phyloP scores from a whole-genome alignment of 179 eudicot genomes.

The Beta corolliflora region DNA sequence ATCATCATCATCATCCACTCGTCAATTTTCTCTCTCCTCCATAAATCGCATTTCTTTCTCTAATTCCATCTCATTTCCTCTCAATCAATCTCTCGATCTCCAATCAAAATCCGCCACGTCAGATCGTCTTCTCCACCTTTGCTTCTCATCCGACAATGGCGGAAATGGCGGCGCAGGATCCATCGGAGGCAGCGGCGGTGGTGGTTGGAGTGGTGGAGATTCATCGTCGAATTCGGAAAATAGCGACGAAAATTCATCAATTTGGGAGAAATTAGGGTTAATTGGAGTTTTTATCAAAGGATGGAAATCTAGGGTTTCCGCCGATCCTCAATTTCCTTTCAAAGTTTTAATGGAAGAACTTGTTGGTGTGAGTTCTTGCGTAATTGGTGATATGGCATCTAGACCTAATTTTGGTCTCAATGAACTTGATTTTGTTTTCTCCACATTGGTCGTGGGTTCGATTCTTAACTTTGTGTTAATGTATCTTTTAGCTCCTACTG shows the following conservation, averaged over 20 bases:
- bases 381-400: conserved; percentile 82
- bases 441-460: conserved; percentile 70
- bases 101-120: conserved; percentile 9
- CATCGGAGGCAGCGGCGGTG: background rate
- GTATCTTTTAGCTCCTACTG: conserved; percentile 73
- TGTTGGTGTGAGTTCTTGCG: conserved; percentile 67
- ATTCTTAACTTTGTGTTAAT: conserved; percentile 68
- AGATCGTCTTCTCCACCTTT: background rate
- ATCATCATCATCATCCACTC: background rate
- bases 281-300: conserved; percentile 63
- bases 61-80: conserved; percentile 11
- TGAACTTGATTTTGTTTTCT: conserved; percentile 84
- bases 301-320: conserved; percentile 78
- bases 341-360: conserved; percentile 82
- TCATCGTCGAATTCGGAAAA: conserved; percentile 21
- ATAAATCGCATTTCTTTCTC: background rate
- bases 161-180: conserved; percentile 28
- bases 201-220: conserved; percentile 38
- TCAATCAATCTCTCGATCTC: background rate
- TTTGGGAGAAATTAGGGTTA: conserved; percentile 47
- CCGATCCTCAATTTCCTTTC: conserved; percentile 87
- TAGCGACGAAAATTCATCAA: conserved; percentile 4
- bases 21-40: conserved; percentile 10
- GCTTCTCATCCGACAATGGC: conserved; percentile 19
- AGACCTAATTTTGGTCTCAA: conserved; percentile 81